Evolutionary conservation across 352 stramenopile genomes (phyloP), one percentile per base, ranked within the genome.

Genomic region (Globisporangium radiosum): DNA sequence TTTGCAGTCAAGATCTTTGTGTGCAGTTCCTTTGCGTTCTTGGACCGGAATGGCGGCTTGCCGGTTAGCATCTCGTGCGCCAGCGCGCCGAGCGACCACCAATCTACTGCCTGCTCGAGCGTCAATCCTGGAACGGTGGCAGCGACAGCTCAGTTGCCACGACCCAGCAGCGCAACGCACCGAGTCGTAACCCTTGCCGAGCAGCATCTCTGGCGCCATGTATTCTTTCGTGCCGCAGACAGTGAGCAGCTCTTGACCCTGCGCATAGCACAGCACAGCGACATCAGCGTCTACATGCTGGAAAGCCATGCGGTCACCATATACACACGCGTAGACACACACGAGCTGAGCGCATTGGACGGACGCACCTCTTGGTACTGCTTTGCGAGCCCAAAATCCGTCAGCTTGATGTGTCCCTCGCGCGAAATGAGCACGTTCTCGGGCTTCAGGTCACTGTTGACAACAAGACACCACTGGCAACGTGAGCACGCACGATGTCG

Each of bases 381-480:
- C 36, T 90, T 90, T 4, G 88, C 81, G 19, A 97, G 64, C 5
- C 92, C 92, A 68, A 98, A 98, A 65, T 98, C 92, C 1, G 87
- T 94, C 33, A 98, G 59, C 54, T 95, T 96, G 51, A 97, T 71
- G 62, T 97, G 80, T 0, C 92, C 92, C 62, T 95, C 69, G n/a
- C 73, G 69, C 51, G 90, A 90, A 54, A 98, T 82, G 25, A 98
- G 72, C 48, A 98, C 81, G 61, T 98, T 98, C 71, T 97, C 87
- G 8, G 90, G 90, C 63, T 97, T 97, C 36, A 97, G 62, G 55
- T 97, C 90, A 4, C 81, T 90, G 51, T 4, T 25, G 5, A 47
- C 52, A 1, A 59, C 48, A 51, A 4, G 5, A n/a, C 25, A 17
- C 7, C 37, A 36, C 5, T 42, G 43, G n/a, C 43, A 17, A 5